Conservation (phyloP, 805 yeast genomes). For the Saccharomycopsis sp. region DNA sequence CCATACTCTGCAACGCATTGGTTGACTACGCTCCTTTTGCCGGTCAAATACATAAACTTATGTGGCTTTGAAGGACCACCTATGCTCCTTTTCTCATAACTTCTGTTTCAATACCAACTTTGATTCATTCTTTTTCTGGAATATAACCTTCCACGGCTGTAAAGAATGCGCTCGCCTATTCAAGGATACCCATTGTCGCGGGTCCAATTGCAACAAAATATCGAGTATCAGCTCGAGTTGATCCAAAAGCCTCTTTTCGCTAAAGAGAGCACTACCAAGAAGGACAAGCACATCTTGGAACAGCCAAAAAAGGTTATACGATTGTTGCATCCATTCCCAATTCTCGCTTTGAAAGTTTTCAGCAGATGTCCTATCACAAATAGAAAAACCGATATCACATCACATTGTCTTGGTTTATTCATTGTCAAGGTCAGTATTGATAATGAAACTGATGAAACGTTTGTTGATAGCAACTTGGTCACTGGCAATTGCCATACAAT, state of each 20-base stretch:
- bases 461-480: background rate
- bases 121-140: background rate
- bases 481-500: background rate
- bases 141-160: too few relatives aligned
- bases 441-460: background rate
- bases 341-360: constrained; percentile 1
- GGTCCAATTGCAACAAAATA: background rate
- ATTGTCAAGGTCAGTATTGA: constrained; percentile 2
- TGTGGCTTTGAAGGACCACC: too few relatives aligned
- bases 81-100: background rate
- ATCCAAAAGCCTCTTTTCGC: constrained; percentile 3
- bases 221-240: background rate
- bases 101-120: background rate
- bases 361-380: background rate
- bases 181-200: background rate
- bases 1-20: too few relatives aligned
- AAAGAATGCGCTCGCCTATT: background rate
- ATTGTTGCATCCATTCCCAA: constrained; percentile 6
- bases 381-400: constrained; percentile 1
- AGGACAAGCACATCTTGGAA: background rate
- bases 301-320: background rate
- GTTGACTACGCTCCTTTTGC: too few relatives aligned
- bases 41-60: too few relatives aligned
- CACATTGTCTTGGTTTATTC: constrained; percentile 5
- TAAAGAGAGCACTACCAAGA: background rate